Base-by-base conservation (phyloP, 257 asterid species). In the Solanum chmielewskii region DNA sequence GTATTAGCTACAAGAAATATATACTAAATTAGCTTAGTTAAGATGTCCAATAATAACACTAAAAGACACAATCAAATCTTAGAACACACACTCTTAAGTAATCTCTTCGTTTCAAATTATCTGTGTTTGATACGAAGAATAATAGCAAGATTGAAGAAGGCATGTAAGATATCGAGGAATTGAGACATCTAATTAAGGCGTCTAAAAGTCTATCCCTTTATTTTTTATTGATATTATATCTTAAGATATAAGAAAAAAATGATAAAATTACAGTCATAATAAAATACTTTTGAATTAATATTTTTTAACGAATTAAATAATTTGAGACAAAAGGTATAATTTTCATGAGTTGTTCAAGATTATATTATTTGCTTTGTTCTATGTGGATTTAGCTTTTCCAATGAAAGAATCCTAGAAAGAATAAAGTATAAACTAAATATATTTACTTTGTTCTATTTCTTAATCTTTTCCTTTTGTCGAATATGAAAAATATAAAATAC, bases 341-440 rank as follows among this genome's bases (percentile, higher is more conserved):
- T 25, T 75, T 25, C n/a, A 44, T 25, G 14, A 45, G 41, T 16
- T 15, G 42, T 27, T 47, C 18, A 27, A 27, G 44, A 80, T 80
- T 80, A 18, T 47, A 80, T 80, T 80, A 47, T 47, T 80, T 47
- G 37, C 41, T 78, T 78, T 78, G 84, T 78, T 78, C 41, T 80
- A 80, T 29, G 68, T 10, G 44, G 69, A 80, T 47, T 80, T 80
- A 47, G 6, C 11, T 49, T 29, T 29, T 49, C 2, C 11, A 47
- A 47, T 29, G 44, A 45, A 29, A 47, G 68, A 80, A 33, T 25
- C 68, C 29, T 47, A 80, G 62, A 77, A 25, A 25, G 62, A n/a
- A 74, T 76, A 76, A 76, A 76, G 37, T 76, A 76, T 75, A 73
- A 18, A 73, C 47, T 73, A 73, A 37, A 37, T 74, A 21, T 37